A percentile compares a stretch with the other conserved stretches of the same genome.
Conservation (phyloP, 2,329 filamentous ascomycete genomes). For the Cercospora berteroae region DNA sequence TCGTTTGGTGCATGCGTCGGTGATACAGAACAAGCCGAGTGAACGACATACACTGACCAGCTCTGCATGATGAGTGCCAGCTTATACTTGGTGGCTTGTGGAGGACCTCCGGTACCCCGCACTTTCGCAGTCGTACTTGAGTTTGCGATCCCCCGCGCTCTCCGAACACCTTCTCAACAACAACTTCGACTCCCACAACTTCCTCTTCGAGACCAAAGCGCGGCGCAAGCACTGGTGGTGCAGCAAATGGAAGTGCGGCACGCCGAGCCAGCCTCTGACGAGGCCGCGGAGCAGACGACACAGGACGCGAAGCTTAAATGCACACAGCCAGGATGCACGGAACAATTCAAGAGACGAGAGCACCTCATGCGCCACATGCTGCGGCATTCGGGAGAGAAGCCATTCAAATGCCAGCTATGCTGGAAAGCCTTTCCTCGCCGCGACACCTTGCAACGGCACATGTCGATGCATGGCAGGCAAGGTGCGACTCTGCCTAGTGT, state of each 20-base stretch:
- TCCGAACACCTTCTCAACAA: not conserved
- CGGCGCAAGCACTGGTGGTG: not conserved
- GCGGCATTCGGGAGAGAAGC: slow-evolving; percentile 6
- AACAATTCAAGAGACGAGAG: slow-evolving; percentile 9
- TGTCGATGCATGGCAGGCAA: slow-evolving; percentile 6
- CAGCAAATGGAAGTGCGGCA: slow-evolving; percentile 7
- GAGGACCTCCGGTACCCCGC: not conserved
- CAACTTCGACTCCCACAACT: not conserved
- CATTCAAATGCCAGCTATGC: slow-evolving; percentile 4
- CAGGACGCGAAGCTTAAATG: slow-evolving; percentile 8
- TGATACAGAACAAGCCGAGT: not conserved
- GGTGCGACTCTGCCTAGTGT: not conserved
- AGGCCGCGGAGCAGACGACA: not conserved
- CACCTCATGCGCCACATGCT: slow-evolving; percentile 7
- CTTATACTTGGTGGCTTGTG: not conserved
- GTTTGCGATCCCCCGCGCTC: not conserved
- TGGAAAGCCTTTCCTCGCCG: slow-evolving; percentile 3
- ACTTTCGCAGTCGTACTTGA: not conserved
- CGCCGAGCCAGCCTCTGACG: slow-evolving; percentile 6
- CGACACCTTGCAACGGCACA: slow-evolving; percentile 3
- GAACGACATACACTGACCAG: not conserved
- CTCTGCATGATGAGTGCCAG: not conserved
- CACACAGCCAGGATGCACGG: slow-evolving; percentile 1
- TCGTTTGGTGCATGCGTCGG: slow-evolving; percentile 52
- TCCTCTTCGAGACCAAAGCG: not conserved